These are phyloP conservation scores for Trichoderma sp. DNA, from an alignment of 2,329 filamentous ascomycete genomes.

Conservation along the genomic window DNA sequence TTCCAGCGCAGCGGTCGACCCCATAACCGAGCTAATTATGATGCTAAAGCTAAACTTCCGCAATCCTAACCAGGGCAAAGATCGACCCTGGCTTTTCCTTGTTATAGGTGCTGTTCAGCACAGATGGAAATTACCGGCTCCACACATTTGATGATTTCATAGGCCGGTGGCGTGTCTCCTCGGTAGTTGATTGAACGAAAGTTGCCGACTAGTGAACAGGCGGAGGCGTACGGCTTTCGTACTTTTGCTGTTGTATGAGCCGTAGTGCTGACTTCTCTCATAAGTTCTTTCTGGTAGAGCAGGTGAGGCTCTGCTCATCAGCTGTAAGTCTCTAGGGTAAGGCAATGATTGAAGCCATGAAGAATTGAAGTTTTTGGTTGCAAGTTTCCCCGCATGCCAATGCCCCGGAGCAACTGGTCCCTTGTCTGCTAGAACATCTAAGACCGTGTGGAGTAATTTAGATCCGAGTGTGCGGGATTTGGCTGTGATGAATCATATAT, in stretches of 20 bases:
- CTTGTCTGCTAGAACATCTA: not conserved
- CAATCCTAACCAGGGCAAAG: not conserved
- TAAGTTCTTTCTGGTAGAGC: not conserved
- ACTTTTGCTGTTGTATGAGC: not conserved
- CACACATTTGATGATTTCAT: conserved; percentile 2
- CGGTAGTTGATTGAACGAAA: not conserved
- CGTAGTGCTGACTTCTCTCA: not conserved
- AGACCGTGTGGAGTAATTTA: not conserved
- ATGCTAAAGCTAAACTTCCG: not conserved
- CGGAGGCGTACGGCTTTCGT: not conserved
- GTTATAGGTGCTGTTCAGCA: not conserved
- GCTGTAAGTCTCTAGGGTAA: not conserved
- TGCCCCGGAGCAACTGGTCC: not conserved
- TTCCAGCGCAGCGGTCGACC: not conserved
- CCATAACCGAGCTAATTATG: not conserved
- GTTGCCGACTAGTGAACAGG: not conserved
- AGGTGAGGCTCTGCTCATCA: not conserved
- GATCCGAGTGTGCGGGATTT: not conserved
- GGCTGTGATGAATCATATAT: not conserved
- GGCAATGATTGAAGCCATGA: not conserved
- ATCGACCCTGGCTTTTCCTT: not conserved
- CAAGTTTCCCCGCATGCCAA: not conserved
- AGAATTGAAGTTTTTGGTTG: not conserved
- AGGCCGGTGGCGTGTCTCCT: not conserved
- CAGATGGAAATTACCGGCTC: not conserved